phyloP scores from a whole-genome alignment of 108 stramenopile species.

The Skeletonema potamos region DNA sequence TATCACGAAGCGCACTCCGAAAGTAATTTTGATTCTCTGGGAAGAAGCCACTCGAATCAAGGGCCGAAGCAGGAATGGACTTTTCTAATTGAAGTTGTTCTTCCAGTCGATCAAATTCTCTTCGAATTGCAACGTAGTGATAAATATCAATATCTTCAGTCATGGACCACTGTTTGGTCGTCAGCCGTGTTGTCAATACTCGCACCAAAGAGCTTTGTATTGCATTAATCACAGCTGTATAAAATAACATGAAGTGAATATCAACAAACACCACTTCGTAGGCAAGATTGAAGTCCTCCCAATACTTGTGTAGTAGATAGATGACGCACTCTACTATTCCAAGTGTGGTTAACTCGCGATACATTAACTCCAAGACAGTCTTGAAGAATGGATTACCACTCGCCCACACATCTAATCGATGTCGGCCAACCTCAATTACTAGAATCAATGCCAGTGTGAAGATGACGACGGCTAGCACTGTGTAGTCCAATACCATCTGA shows the following conservation, averaged over 20 bases:
- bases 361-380: constrained; percentile 71
- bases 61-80: background rate
- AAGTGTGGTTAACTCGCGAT: constrained; percentile 63
- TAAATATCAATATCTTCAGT: constrained; percentile 83
- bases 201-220: constrained; percentile 68
- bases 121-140: constrained; percentile 88
- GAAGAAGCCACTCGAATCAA: background rate
- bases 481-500: constrained; percentile 55
- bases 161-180: constrained; percentile 68
- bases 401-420: constrained; percentile 64
- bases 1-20: background rate
- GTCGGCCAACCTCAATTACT: constrained; percentile 66
- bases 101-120: constrained; percentile 79
- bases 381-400: constrained; percentile 67
- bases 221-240: constrained; percentile 86
- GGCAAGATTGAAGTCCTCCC: background rate
- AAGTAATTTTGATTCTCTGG: background rate
- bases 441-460: constrained; percentile 71
- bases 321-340: constrained; percentile 38
- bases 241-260: constrained; percentile 88
- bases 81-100: constrained; percentile 6
- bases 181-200: constrained; percentile 48
- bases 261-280: constrained; percentile 70
- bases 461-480: constrained; percentile 57
- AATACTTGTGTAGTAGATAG: background rate